Evolutionary conservation across 148 eudicot genomes (phyloP), one percentile per base, ranked within the genome.

Genomic region (Talinum fruticosum): DNA sequence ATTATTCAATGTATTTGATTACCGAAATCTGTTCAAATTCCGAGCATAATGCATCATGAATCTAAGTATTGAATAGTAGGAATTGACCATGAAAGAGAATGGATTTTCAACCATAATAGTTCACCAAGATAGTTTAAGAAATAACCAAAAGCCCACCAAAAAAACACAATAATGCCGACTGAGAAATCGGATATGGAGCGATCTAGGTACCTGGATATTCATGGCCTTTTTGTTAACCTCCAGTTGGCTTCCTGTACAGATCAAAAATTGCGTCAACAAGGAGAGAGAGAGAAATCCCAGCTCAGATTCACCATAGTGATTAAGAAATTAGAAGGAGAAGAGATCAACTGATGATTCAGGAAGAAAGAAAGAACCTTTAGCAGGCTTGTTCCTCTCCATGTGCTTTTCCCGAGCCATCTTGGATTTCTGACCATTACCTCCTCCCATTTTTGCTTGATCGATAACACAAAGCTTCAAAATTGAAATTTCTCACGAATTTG

Each of bases 141-240:
- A 4, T 8, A n/a, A 65, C 34, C 69, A 65, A 57, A 29, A 8
- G 49, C 57, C 57, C 57, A 66, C 36, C 26, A 41, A 19, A 15
- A 28, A 21, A 68, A 29, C 30, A 64, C 4, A n/a, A 24, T 19
- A 16, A 75, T 29, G 1, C 19, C 37, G 1, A 21, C 5, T 37
- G 45, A 19, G 34, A 49, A 38, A 54, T 19, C 12, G 4, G 29
- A 15, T 23, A 69, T 36, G 13, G 3, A 66, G 26, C 0, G 29
- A 59, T 6, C n/a, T 59, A 0, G n/a, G 49, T 72, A 92, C 94
- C 94, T 90, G 97, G 64, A 92, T 92, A 47, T 54, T 75, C 97
- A 93, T 87, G 44, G 97, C 97, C 80, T 93, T 93, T 76, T 91
- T 91, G 82, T 93, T 93, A 26, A 90, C 23, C 26, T 93, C 93